phyloP scores from a whole-genome alignment of 1,284 basidiomycete species.

The Rhodotorula sp. region DNA sequence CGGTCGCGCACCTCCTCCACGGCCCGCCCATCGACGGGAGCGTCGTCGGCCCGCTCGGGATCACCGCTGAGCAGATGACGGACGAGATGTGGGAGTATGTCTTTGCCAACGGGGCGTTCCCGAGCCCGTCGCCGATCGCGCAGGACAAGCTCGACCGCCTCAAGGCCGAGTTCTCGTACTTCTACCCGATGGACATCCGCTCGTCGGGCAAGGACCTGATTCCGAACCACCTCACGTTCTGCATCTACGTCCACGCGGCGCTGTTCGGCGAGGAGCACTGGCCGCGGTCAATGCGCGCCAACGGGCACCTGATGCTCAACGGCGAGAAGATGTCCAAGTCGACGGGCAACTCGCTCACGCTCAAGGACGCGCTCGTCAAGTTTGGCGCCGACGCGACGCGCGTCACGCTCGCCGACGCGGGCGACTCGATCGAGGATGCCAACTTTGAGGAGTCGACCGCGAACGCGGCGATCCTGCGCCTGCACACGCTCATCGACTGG shows the following conservation, averaged over 20 bases:
- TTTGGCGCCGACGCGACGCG: conserved; percentile 93
- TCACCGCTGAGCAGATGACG: conserved; percentile 88
- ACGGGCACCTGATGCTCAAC: conserved; percentile 97
- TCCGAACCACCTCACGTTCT: conserved; percentile 94
- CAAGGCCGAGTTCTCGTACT: conserved; percentile 89
- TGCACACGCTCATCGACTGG: conserved; percentile 91
- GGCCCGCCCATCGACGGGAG: conserved; percentile 76
- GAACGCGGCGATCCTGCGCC: conserved; percentile 92
- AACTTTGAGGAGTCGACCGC: conserved; percentile 99
- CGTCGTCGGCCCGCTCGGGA: conserved; percentile 76
- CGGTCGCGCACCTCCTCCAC: conserved; percentile 85
- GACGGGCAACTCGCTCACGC: conserved; percentile 83
- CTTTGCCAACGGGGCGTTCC: conserved; percentile 75
- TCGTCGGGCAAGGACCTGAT: conserved; percentile 99
- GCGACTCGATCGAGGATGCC: conserved; percentile 94
- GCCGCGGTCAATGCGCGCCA: conserved; percentile 88
- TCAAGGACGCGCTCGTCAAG: conserved; percentile 75
- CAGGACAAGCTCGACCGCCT: conserved; percentile 78
- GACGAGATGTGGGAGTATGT: conserved; percentile 98
- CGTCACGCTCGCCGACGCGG: conserved; percentile 90
- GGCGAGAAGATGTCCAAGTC: conserved; percentile 99
- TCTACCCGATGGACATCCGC: conserved; percentile 97
- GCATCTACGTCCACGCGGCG: conserved; percentile 90
- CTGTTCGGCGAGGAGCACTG: conserved; percentile 92
- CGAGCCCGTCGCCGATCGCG: conserved; percentile 63